Conservation (phyloP, 345 rosid genomes). For the Mangifera indica region DNA sequence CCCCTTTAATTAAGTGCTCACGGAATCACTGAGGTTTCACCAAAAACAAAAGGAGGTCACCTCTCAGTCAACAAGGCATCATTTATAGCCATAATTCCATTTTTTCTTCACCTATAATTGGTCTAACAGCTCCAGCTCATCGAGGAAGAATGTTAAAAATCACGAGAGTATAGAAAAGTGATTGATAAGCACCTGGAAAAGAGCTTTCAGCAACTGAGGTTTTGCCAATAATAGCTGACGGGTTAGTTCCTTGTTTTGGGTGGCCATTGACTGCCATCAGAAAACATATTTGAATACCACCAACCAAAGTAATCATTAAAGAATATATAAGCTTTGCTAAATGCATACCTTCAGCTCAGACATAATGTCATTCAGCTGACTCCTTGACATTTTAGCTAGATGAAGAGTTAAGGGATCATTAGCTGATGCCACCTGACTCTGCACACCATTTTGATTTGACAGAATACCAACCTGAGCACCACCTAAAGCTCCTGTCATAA, state of each 20-base stretch:
- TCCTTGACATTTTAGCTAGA: constrained; percentile 85
- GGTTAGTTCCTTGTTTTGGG: constrained; percentile 69
- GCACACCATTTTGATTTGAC: constrained; percentile 52
- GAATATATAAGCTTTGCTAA: constrained; percentile 4
- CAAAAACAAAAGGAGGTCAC: neutral
- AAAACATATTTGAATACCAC: constrained; percentile 9
- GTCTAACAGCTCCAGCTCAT: neutral
- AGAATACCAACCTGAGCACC: constrained; percentile 57
- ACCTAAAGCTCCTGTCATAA: constrained; percentile 78
- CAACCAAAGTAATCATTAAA: constrained; percentile 11
- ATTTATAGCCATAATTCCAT: neutral
- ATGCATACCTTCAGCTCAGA: constrained; percentile 71
- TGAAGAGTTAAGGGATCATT: constrained; percentile 90
- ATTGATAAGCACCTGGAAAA: constrained; percentile 63
- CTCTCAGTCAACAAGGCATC: neutral
- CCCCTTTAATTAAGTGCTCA: neutral
- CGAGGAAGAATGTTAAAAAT: neutral
- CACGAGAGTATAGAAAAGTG: too few species aligned
- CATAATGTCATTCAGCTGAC: constrained; percentile 72
- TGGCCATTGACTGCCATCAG: constrained; percentile 62
- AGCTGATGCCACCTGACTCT: constrained; percentile 44
- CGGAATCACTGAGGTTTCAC: neutral
- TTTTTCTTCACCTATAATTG: neutral
- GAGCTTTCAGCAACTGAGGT: constrained; percentile 80
- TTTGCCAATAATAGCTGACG: constrained; percentile 67